A percentile compares a stretch with the other conserved stretches of the same genome.
Conservation (phyloP, 140 eudicot species). For the Erigeron philadelphicus region DNA sequence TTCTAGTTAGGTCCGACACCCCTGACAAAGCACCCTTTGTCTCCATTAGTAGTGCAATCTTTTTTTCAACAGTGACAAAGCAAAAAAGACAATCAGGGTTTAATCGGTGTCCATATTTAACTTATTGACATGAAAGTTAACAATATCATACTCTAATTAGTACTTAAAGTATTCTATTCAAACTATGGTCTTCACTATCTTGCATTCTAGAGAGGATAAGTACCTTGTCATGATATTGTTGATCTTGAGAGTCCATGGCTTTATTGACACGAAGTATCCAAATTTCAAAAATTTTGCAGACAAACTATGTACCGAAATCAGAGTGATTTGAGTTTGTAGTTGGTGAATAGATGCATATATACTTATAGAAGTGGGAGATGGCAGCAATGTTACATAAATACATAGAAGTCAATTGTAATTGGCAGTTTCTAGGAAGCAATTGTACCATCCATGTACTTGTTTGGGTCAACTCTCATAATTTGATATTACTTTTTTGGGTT, state of each 20-base stretch:
- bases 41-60: too few species aligned
- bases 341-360: not conserved
- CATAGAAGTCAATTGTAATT: constrained; percentile 23
- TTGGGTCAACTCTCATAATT: constrained; percentile 33
- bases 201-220: not conserved
- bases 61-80: too few species aligned
- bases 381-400: not conserved
- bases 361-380: constrained; percentile 16
- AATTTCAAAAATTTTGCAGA: not conserved
- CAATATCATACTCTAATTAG: not conserved
- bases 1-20: too few species aligned
- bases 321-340: constrained; percentile 15
- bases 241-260: constrained; percentile 29
- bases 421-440: constrained; percentile 34
- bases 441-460: constrained; percentile 23
- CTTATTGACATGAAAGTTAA: not conserved
- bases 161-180: not conserved
- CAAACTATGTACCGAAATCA: not conserved
- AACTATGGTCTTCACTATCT: not conserved
- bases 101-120: not conserved
- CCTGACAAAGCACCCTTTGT: too few species aligned
- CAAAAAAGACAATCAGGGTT: constrained; percentile 15
- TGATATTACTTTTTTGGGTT: too few species aligned
- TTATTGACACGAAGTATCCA: constrained; percentile 6
- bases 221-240: constrained; percentile 31